These are phyloP conservation scores for Beverwykella pulmonaria DNA, from an alignment of 495 filamentous ascomycete species.

Conservation along the genomic window DNA sequence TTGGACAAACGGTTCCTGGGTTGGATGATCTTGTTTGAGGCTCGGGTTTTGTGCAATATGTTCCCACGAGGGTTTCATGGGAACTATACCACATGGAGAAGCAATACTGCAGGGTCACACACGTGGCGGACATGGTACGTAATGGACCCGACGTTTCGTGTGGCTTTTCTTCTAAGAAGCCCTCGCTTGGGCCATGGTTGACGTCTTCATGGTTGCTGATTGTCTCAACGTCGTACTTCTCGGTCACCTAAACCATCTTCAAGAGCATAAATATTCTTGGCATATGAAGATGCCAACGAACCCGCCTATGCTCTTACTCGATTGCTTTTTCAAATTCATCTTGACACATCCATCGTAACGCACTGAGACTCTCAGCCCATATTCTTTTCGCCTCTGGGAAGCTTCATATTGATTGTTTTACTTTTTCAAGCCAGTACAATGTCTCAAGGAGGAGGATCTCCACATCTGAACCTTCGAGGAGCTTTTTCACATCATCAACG, in stretches of 20 bases:
- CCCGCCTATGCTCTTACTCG: background rate
- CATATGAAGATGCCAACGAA: background rate
- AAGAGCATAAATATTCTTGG: background rate
- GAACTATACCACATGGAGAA: background rate
- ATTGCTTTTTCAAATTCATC: background rate
- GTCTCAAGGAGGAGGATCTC: slow-evolving; percentile 7
- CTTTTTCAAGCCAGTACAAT: background rate
- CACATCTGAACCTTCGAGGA: slow-evolving; percentile 11
- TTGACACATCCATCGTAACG: background rate
- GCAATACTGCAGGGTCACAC: background rate
- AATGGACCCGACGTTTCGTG: background rate
- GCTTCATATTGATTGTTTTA: background rate
- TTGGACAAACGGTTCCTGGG: background rate
- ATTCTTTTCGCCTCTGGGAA: background rate
- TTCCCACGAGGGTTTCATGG: background rate
- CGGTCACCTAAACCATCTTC: slow-evolving; percentile 13
- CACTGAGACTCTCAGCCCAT: background rate
- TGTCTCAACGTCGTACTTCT: background rate
- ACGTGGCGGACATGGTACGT: background rate
- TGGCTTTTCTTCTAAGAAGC: background rate
- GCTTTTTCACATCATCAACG: slow-evolving; percentile 12
- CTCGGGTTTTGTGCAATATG: slow-evolving; percentile 14
- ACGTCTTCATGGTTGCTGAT: background rate
- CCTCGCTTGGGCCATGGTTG: background rate
- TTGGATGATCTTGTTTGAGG: background rate